Base-by-base conservation (phyloP, 192 early-diverging fungal species). In the Umbelopsis vinacea region DNA sequence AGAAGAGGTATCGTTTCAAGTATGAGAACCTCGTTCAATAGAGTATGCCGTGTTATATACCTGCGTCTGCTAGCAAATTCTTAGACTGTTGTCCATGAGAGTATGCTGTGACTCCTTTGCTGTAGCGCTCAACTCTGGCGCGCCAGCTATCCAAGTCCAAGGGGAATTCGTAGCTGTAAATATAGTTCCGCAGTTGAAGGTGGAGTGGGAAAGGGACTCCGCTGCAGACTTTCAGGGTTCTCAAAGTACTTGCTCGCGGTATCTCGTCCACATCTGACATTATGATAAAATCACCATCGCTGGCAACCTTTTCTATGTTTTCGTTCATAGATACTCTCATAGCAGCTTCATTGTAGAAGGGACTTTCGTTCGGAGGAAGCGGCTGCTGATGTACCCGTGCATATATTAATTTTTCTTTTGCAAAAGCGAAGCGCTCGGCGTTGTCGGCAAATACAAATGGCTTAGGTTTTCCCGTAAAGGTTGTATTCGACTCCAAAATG, bases 251-350 rank as follows among this genome's bases (percentile, higher is more conserved):
- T 11, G 50, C 46, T 38, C 76, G 68, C 1, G 85, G 80, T 11
- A 91, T 82, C 67, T 91, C 89, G 68, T 91, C 89, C 21, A 85
- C 84, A 76, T 91, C 89, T 15, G 78, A 71, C 76, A 83, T 87
- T 21, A 87, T 71, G 1, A 89, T 63, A 22, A 77, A 68, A 71
- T 89, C 89, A 15, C 79, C 85, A 6, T 14, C 33, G 12, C 37
- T 37, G 10, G 57, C 26, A 29, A 63, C 17, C 43, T 15, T n/a
- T 23, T 72, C 47, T n/a, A 74, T 22, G 26, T 78, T 54, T 9
- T 54, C 46, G 47, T 81, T 82, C 84, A 89, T 85, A n/a, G 33
- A 45, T 24, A 57, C 17, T 6, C 88, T 73, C 77, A 82, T 83
- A 22, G 69, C 50, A 8, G 29, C 63, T 69, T 90, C 89, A 22